phyloP scores from a whole-genome alignment of 805 yeast genomes.

The Hanseniaspora occidentalis region DNA sequence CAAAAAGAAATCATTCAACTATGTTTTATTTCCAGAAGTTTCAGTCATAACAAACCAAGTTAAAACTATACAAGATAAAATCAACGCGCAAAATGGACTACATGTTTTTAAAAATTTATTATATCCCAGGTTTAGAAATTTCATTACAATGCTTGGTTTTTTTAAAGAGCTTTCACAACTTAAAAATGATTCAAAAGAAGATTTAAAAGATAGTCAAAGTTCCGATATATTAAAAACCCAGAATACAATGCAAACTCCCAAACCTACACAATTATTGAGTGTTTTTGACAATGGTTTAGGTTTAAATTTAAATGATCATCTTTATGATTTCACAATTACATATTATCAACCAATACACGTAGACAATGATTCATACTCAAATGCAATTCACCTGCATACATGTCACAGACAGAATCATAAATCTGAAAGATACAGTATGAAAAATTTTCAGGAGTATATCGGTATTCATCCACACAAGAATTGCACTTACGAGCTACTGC shows the following conservation, averaged over 20 bases:
- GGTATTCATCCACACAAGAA: too few relatives aligned
- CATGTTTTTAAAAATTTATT: conserved; percentile 48
- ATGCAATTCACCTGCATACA: background rate
- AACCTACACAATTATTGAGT: too few relatives aligned
- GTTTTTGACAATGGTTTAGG: conserved; percentile 8
- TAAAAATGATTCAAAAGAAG: conserved; percentile 12
- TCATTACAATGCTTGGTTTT: conserved; percentile 36
- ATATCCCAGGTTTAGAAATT: conserved; percentile 64
- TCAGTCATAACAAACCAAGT: conserved; percentile 47
- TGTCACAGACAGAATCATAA: too few relatives aligned
- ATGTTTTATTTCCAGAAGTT: conserved; percentile 78
- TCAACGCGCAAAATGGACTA: conserved; percentile 45
- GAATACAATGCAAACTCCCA: too few relatives aligned
- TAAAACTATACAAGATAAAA: conserved; percentile 35
- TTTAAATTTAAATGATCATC: background rate
- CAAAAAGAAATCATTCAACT: conserved; percentile 37
- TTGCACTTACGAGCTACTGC: conserved; percentile 17
- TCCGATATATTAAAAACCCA: too few relatives aligned
- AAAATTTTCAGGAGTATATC: too few relatives aligned
- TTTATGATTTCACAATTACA: conserved; percentile 26
- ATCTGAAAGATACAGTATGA: too few relatives aligned
- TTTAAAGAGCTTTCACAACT: conserved; percentile 9
- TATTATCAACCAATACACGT: conserved; percentile 24
- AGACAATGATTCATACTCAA: conserved; percentile 6
- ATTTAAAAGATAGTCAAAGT: conserved; percentile 4